These are phyloP conservation scores for Ophidiomyces ophidiicola DNA, from an alignment of 2,329 filamentous ascomycete species.

Conservation along the genomic window DNA sequence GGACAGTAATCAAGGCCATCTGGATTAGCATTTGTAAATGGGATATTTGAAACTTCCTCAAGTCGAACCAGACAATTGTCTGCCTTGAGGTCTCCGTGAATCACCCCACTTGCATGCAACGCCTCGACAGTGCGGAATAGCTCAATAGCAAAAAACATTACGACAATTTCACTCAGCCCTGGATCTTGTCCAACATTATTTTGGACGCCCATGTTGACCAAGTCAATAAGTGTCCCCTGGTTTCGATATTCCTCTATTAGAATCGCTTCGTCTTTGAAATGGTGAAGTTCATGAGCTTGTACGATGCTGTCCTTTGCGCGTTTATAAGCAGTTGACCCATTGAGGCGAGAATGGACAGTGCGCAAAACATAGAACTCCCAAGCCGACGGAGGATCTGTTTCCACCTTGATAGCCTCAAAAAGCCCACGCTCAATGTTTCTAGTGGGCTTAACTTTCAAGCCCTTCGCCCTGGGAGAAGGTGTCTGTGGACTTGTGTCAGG, in stretches of 20 bases:
- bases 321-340: slow-evolving; percentile 42
- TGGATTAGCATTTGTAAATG: slow-evolving; percentile 16
- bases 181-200: slow-evolving; percentile 41
- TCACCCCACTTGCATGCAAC: slow-evolving; percentile 62
- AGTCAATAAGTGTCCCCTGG: slow-evolving; percentile 86
- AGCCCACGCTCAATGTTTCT: slow-evolving; percentile 36
- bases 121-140: slow-evolving; percentile 81
- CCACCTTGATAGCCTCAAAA: slow-evolving; percentile 88
- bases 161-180: slow-evolving; percentile 77
- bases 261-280: slow-evolving; percentile 83
- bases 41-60: slow-evolving; percentile 41
- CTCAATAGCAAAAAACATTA: slow-evolving; percentile 93
- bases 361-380: slow-evolving; percentile 98
- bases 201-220: slow-evolving; percentile 75
- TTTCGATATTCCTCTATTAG: slow-evolving; percentile 76
- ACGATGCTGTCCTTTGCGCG: slow-evolving; percentile 68
- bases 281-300: slow-evolving; percentile 75
- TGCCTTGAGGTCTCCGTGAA: slow-evolving; percentile 89
- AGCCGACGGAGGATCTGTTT: slow-evolving; percentile 62
- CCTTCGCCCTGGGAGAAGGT: slow-evolving; percentile 38
- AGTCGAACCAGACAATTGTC: slow-evolving; percentile 91
- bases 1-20: slow-evolving; percentile 49
- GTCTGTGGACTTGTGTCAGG: slow-evolving; percentile 41
- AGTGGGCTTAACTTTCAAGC: slow-evolving; percentile 14
- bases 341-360: slow-evolving; percentile 63